Evolutionary conservation across 2,329 filamentous ascomycete genomes (phyloP).

Genomic region (Scorias spongiosa): DNA sequence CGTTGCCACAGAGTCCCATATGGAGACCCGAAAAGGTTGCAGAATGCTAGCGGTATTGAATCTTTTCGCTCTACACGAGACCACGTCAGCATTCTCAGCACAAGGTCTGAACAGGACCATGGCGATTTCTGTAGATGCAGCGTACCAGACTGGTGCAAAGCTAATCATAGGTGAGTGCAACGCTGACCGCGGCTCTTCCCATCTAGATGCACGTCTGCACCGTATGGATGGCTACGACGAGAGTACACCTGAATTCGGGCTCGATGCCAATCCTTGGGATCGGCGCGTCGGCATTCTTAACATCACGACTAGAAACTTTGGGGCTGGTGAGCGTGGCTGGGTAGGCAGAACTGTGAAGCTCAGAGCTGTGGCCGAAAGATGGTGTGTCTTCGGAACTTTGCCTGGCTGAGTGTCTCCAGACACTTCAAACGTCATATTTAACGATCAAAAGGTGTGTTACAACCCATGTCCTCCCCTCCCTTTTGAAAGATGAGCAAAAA

Average conservation of each 20-base stretch:
- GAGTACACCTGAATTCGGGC: too few relatives aligned
- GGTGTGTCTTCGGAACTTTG: conserved; percentile 23
- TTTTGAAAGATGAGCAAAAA: neutral
- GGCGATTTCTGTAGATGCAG: conserved; percentile 48
- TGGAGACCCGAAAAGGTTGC: conserved; percentile 15
- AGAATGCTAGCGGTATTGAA: conserved; percentile 49
- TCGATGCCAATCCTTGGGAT: conserved; percentile 24
- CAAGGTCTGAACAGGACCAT: conserved; percentile 53
- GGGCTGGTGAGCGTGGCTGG: conserved; percentile 27
- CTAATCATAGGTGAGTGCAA: conserved; percentile 29
- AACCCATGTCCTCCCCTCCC: neutral
- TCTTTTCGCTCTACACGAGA: conserved; percentile 48
- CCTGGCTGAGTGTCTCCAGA: neutral
- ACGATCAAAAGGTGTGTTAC: neutral
- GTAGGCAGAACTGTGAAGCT: conserved; percentile 33
- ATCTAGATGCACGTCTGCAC: neutral
- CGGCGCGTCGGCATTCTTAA: conserved; percentile 33
- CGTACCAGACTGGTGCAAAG: conserved; percentile 21
- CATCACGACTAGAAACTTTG: conserved; percentile 27
- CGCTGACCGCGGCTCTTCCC: neutral
- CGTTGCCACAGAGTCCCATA: neutral
- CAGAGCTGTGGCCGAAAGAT: conserved; percentile 27
- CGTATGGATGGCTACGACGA: neutral
- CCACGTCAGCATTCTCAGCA: conserved; percentile 59
- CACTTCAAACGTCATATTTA: too few relatives aligned